Percentiles rank a stretch among this genome's conserved stretches.
phyloP scores from a whole-genome alignment of 306 rosid genomes.

The Vigna reflexopilosa region DNA sequence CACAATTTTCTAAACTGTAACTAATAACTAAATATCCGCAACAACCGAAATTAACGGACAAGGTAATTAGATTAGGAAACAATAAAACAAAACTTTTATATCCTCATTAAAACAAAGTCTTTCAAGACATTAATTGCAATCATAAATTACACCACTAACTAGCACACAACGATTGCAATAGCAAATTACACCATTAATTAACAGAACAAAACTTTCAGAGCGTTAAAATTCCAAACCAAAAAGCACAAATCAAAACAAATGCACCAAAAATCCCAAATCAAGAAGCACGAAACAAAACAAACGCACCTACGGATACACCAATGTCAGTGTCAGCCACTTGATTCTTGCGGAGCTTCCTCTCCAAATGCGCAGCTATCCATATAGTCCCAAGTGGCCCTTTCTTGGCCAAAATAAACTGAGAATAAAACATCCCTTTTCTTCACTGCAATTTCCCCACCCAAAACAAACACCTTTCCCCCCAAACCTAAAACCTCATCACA shows the following conservation, averaged over 20 bases:
- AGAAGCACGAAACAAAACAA: neutral
- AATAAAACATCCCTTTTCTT: constrained; percentile 79
- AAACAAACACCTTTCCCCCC: constrained; percentile 27
- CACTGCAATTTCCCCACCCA: constrained; percentile 43
- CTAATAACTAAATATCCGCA: neutral
- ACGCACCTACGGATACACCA: constrained; percentile 97
- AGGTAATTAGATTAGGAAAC: constrained; percentile 12
- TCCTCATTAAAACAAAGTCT: constrained; percentile 8
- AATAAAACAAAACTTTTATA: neutral
- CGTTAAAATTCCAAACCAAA: neutral
- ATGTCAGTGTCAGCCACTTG: constrained; percentile 99
- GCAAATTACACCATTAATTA: neutral
- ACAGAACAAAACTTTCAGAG: neutral
- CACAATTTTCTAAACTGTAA: neutral
- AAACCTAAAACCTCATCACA: constrained; percentile 38
- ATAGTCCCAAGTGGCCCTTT: constrained; percentile 99
- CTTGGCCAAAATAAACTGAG: constrained; percentile 99
- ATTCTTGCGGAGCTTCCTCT: constrained; percentile 97
- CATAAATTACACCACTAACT: neutral
- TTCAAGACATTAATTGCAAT: neutral
- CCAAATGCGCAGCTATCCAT: constrained; percentile 99
- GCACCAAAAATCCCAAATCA: neutral
- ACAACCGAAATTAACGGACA: neutral
- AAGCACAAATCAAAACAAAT: neutral
- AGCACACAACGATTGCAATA: neutral